Percentiles rank a stretch among this genome's conserved stretches.
phyloP scores from a whole-genome alignment of 495 filamentous ascomycete species.

The Parachaetomium inaequale region DNA sequence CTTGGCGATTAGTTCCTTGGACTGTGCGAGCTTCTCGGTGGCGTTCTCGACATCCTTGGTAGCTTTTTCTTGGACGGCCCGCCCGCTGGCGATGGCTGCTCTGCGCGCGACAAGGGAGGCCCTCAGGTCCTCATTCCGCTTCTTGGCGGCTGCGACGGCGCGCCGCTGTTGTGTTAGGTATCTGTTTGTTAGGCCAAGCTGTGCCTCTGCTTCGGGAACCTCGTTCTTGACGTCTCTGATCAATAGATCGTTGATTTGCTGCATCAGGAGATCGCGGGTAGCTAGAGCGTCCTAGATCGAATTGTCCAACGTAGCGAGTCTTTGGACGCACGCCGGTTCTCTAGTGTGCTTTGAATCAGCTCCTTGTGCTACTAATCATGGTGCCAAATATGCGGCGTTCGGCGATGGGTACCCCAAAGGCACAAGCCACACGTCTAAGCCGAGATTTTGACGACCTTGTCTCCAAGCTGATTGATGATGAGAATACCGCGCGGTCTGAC shows the following conservation, averaged over 20 bases:
- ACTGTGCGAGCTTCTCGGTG: conserved; percentile 55
- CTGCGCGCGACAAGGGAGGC: conserved; percentile 62
- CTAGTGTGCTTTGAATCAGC: too few species aligned
- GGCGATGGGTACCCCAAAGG: too few species aligned
- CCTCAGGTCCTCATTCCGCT: conserved; percentile 58
- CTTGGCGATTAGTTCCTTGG: conserved; percentile 49
- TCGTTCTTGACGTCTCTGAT: conserved; percentile 45
- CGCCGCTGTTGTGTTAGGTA: conserved; percentile 64
- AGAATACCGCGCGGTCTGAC: too few species aligned
- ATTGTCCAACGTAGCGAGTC: conserved; percentile 83
- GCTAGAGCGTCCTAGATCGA: conserved; percentile 87
- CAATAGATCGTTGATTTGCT: conserved; percentile 73
- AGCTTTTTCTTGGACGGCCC: conserved; percentile 54
- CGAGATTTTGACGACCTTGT: too few species aligned
- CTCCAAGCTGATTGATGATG: too few species aligned
- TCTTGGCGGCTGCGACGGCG: conserved; percentile 56
- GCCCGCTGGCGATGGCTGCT: conserved; percentile 62
- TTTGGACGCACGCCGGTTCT: too few species aligned
- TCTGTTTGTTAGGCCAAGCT: conserved; percentile 53
- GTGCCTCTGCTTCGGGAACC: conserved; percentile 62
- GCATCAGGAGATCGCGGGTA: conserved; percentile 67
- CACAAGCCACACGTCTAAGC: too few species aligned
- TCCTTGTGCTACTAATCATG: too few species aligned
- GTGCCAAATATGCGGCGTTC: too few species aligned
- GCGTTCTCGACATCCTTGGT: conserved; percentile 52